These are phyloP conservation scores for Sporothrix globosa DNA, from an alignment of 2,329 filamentous ascomycete genomes.

Conservation along the genomic window DNA sequence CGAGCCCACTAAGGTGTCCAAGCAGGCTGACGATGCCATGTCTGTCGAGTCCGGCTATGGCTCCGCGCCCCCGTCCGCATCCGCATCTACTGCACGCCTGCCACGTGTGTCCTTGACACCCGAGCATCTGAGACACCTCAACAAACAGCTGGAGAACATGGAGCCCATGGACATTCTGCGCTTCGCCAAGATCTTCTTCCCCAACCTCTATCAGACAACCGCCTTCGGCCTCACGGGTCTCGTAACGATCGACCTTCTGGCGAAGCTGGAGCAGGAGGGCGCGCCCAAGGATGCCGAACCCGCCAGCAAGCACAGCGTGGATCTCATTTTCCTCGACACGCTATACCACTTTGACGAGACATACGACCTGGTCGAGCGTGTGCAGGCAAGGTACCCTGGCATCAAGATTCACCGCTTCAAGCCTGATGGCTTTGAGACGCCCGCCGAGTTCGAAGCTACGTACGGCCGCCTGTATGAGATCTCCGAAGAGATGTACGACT, in stretches of 20 bases:
- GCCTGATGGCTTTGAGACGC: slow-evolving; percentile 73
- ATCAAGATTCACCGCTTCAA: slow-evolving; percentile 87
- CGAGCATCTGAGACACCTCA: slow-evolving; percentile 86
- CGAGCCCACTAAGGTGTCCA: slow-evolving; percentile 46
- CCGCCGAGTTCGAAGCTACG: slow-evolving; percentile 75
- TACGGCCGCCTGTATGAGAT: slow-evolving; percentile 87
- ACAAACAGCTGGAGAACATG: slow-evolving; percentile 83
- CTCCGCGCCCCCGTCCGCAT: slow-evolving; percentile 55
- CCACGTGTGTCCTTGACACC: slow-evolving; percentile 84
- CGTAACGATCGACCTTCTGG: slow-evolving; percentile 82
- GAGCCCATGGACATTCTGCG: slow-evolving; percentile 87
- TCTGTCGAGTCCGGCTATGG: slow-evolving; percentile 83
- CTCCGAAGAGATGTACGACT: slow-evolving; percentile 91
- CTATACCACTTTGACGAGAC: slow-evolving; percentile 83
- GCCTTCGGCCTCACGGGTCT: slow-evolving; percentile 82
- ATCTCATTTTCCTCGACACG: slow-evolving; percentile 81
- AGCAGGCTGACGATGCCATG: slow-evolving; percentile 46
- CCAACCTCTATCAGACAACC: slow-evolving; percentile 84
- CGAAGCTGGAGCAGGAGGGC: slow-evolving; percentile 68
- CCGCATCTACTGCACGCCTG: slow-evolving; percentile 64
- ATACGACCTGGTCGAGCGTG: slow-evolving; percentile 70
- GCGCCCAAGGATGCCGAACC: slow-evolving; percentile 40
- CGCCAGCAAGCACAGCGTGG: slow-evolving; percentile 48
- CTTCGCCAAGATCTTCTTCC: slow-evolving; percentile 90
- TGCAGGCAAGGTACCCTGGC: slow-evolving; percentile 75